Evolutionary conservation across 2,329 filamentous ascomycete species (phyloP).

Genomic region (Paraphoma sp.): DNA sequence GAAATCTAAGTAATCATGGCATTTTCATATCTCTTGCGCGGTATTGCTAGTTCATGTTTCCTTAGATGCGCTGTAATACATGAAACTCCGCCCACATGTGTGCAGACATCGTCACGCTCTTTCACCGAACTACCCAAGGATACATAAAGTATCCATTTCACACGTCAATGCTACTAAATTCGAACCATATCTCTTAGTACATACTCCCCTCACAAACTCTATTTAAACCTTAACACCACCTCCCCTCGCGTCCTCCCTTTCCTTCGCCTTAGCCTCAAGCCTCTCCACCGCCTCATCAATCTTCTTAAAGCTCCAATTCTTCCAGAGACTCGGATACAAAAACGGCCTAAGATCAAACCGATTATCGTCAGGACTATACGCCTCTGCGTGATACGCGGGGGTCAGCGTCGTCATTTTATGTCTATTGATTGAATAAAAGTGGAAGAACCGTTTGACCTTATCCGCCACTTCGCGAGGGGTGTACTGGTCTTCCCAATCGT

Average conservation of each 20-base stretch:
- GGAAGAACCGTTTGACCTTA: conserved; percentile 55
- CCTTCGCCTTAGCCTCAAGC: conserved; percentile 29
- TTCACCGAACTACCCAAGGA: too few species aligned
- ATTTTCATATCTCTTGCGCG: too few species aligned
- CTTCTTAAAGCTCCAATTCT: conserved; percentile 46
- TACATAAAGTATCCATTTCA: too few species aligned
- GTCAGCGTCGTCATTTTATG: conserved; percentile 39
- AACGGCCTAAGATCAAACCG: conserved; percentile 57
- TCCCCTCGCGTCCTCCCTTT: conserved; percentile 1
- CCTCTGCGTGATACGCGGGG: conserved; percentile 45
- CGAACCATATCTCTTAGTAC: not conserved
- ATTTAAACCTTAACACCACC: not conserved
- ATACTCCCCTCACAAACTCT: not conserved
- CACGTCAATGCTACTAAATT: too few species aligned
- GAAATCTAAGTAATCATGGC: too few species aligned
- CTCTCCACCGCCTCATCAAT: conserved; percentile 44
- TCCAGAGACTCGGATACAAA: conserved; percentile 52
- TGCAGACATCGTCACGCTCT: too few species aligned
- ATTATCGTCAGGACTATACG: conserved; percentile 65
- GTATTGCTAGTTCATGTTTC: too few species aligned
- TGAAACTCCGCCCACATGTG: too few species aligned
- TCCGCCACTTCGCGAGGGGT: conserved; percentile 52
- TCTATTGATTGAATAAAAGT: conserved; percentile 45
- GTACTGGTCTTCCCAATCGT: conserved; percentile 55
- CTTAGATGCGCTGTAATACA: too few species aligned